phyloP scores from a whole-genome alignment of 2,329 filamentous ascomycete species.

The Akanthomyces muscarius region DNA sequence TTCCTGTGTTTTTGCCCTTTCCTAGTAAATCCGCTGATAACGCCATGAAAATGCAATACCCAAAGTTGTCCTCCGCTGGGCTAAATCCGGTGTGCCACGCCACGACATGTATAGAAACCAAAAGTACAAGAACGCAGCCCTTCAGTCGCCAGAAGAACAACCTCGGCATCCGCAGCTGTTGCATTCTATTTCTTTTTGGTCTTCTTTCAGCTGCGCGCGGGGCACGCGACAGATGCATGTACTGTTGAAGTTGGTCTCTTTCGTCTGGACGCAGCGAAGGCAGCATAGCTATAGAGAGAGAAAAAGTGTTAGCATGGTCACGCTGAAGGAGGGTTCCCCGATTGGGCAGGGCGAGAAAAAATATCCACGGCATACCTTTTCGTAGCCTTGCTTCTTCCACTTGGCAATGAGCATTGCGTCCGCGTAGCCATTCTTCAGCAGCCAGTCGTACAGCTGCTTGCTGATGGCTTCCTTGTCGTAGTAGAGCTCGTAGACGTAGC shows the following conservation, averaged over 20 bases:
- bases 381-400: conserved; percentile 99
- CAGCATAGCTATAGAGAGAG: conserved; percentile 68
- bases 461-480: conserved; percentile 96
- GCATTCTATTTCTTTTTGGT: conserved; percentile 78
- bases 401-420: conserved; percentile 96
- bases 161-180: conserved; percentile 93
- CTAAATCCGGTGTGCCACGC: not conserved
- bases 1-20: not conserved
- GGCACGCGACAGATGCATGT: conserved; percentile 97
- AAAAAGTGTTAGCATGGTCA: conserved; percentile 24
- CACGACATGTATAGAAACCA: not conserved
- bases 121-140: not conserved
- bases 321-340: not conserved
- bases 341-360: no score
- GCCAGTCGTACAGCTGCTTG: conserved; percentile 88
- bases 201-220: conserved; percentile 81
- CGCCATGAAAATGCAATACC: conserved; percentile 9
- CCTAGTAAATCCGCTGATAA: conserved; percentile 12
- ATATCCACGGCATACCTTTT: conserved; percentile 62
- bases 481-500: conserved; percentile 96
- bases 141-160: conserved; percentile 78
- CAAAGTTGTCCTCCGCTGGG: not conserved
- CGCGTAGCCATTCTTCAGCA: conserved; percentile 94
- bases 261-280: conserved; percentile 95
- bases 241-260: conserved; percentile 97